Percentiles rank a stretch among this genome's conserved stretches.
phyloP scores from a whole-genome alignment of 495 filamentous ascomycete species.

The Xylaria bambusicola region DNA sequence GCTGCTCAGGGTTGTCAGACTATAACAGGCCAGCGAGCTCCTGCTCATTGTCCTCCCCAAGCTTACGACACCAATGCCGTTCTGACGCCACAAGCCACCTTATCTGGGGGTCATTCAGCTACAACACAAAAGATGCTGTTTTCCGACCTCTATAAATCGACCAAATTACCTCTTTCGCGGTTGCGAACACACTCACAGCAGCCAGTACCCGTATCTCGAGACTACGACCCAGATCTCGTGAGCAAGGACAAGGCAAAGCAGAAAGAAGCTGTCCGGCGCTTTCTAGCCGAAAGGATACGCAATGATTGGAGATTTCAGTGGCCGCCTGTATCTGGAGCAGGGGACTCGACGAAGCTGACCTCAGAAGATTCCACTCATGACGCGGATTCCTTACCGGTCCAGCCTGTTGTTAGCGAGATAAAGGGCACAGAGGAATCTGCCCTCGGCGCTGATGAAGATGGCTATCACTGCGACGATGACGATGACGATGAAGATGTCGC shows the following conservation, averaged over 20 bases:
- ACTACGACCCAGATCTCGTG: conserved; percentile 56
- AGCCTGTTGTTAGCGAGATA: neutral
- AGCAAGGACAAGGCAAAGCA: conserved; percentile 56
- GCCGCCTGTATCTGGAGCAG: conserved; percentile 28
- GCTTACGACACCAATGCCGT: conserved; percentile 6
- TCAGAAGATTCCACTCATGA: conserved; percentile 11
- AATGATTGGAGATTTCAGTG: conserved; percentile 60
- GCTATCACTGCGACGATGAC: conserved; percentile 31
- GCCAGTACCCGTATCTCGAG: conserved; percentile 21
- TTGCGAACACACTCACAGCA: conserved; percentile 38
- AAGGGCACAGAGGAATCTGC: conserved; percentile 20
- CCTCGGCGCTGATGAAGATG: conserved; percentile 37
- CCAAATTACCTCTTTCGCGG: conserved; percentile 40
- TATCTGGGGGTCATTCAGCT: conserved; percentile 23
- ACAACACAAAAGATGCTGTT: conserved; percentile 37
- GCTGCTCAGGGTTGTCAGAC: conserved; percentile 23
- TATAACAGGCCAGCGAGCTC: conserved; percentile 27
- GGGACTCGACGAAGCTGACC: conserved; percentile 9
- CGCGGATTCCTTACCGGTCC: neutral
- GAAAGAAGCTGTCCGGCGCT: conserved; percentile 55
- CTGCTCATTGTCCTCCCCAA: conserved; percentile 6
- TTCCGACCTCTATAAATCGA: conserved; percentile 38
- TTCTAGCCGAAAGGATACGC: conserved; percentile 55
- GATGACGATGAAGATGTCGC: conserved; percentile 42
- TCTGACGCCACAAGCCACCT: conserved; percentile 11